These are phyloP conservation scores for Saccharomycopsis schoenii DNA, from an alignment of 805 yeast genomes.

Conservation along the genomic window DNA sequence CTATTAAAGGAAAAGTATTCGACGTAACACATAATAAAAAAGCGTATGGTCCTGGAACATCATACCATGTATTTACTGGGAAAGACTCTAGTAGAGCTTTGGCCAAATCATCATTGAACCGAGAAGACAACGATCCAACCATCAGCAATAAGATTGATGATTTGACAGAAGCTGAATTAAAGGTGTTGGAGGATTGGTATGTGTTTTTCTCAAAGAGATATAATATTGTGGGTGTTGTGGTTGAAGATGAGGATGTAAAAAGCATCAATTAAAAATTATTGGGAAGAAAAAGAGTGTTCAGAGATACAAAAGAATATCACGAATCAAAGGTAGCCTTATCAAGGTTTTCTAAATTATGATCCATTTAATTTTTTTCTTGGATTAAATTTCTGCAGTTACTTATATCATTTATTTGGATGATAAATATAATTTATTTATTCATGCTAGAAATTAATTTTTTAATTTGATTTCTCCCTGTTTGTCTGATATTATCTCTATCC, in stretches of 20 bases:
- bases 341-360: not conserved
- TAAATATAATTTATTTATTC: too few relatives aligned
- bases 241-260: not conserved
- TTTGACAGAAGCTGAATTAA: constrained; percentile 48
- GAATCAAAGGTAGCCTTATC: not conserved
- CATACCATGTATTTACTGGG: constrained; percentile 65
- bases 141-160: constrained; percentile 41
- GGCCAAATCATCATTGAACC: constrained; percentile 53
- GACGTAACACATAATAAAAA: constrained; percentile 61
- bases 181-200: constrained; percentile 66
- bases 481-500: too few relatives aligned
- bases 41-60: constrained; percentile 70
- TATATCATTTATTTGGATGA: too few relatives aligned
- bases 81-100: constrained; percentile 70
- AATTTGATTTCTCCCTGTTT: too few relatives aligned
- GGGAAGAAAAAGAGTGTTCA: too few relatives aligned
- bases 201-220: constrained; percentile 49
- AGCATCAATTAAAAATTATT: not conserved
- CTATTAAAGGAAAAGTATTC: constrained; percentile 65
- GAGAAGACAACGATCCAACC: constrained; percentile 35
- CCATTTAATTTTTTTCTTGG: not conserved
- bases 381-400: too few relatives aligned
- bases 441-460: too few relatives aligned
- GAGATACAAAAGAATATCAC: not conserved
- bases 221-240: constrained; percentile 17